Evolutionary conservation across 2,329 filamentous ascomycete genomes (phyloP).

Genomic region (Didymosphaeria variabile): DNA sequence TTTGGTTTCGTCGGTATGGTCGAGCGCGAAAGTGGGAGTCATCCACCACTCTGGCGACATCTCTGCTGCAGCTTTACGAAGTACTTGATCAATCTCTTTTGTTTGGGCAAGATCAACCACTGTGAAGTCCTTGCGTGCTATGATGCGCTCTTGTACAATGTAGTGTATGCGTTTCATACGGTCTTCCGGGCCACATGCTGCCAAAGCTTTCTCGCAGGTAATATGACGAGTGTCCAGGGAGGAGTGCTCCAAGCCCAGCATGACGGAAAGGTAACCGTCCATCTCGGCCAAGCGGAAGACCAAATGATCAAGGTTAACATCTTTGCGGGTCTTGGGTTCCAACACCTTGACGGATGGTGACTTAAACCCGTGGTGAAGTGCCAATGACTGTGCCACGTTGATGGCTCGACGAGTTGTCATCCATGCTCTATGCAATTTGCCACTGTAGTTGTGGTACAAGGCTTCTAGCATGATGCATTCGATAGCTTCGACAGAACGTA

Average conservation of each 20-base stretch:
- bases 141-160: conserved; percentile 48
- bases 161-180: conserved; percentile 45
- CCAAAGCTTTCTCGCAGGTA: conserved; percentile 11
- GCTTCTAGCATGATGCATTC: conserved; percentile 56
- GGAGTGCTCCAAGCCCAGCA: conserved; percentile 53
- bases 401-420: conserved; percentile 51
- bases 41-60: conserved; percentile 38
- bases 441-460: conserved; percentile 50
- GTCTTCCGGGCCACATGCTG: conserved; percentile 34
- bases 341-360: conserved; percentile 42
- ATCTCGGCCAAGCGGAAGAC: conserved; percentile 52
- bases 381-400: conserved; percentile 54
- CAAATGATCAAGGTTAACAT: conserved; percentile 34
- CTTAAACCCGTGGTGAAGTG: conserved; percentile 49
- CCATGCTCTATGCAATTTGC: conserved; percentile 55
- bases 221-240: conserved; percentile 32
- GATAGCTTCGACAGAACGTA: conserved; percentile 52
- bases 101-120: conserved; percentile 38
- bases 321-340: conserved; percentile 18
- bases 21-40: conserved; percentile 19
- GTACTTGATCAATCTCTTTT: conserved; percentile 29
- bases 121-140: conserved; percentile 49
- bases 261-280: conserved; percentile 53
- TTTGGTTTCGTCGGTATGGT: neutral
- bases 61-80: conserved; percentile 23